Conservation (phyloP, 176 grass and related monocot genomes). For the Tillandsia fasciculata region DNA sequence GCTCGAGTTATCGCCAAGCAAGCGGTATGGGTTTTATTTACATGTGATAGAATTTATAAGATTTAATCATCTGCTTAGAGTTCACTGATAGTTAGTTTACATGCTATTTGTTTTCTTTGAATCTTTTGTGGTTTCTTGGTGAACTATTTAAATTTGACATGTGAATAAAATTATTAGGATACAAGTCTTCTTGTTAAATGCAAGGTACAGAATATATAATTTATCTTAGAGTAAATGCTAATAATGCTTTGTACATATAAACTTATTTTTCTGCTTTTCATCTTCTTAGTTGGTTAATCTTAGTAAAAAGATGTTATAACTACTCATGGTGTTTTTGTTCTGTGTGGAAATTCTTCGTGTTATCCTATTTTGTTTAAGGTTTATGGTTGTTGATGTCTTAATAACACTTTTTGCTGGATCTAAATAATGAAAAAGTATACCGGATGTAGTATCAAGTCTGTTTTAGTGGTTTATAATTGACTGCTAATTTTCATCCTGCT, state of each 20-base stretch:
- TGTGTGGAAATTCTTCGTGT: no score
- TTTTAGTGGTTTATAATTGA: background rate
- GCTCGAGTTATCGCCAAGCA: conserved; percentile 93
- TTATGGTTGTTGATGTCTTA: no score
- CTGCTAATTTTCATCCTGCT: conserved; percentile 1
- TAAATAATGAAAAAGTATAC: no score
- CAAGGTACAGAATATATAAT: background rate
- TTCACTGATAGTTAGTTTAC: background rate
- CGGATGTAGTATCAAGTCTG: background rate
- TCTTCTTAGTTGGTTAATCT: no score
- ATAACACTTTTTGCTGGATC: no score
- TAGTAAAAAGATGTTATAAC: no score
- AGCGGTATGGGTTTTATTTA: conserved; percentile 50
- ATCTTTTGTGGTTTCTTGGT: background rate
- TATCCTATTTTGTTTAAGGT: no score
- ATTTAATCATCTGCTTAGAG: background rate
- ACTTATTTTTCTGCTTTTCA: background rate
- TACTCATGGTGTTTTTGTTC: no score
- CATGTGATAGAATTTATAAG: background rate
- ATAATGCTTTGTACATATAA: background rate
- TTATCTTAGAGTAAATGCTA: conserved; percentile 2
- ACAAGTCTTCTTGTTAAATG: background rate
- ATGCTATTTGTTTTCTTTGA: background rate
- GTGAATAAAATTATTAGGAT: background rate
- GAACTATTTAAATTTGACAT: background rate